Evolutionary conservation across 306 rosid species (phyloP).

Genomic region (Fagus crenata): DNA sequence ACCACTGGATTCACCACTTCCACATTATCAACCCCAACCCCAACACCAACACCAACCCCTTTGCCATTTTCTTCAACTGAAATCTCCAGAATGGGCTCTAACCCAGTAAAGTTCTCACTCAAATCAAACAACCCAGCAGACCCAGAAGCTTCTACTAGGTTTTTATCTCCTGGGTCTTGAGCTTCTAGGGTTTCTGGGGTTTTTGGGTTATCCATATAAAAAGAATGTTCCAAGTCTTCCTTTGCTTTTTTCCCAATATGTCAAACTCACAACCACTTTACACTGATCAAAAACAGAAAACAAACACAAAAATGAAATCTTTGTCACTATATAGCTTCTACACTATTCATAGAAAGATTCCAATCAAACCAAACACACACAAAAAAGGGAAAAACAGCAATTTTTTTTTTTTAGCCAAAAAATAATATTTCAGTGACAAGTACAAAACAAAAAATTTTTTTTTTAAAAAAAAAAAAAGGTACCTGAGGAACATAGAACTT

Average conservation of each 20-base stretch:
- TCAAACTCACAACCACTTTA: conserved; percentile 19
- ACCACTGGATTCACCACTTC: conserved; percentile 14
- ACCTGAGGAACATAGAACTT: conserved; percentile 6
- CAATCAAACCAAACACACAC: background rate
- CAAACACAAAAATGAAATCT: background rate
- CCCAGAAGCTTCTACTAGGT: conserved; percentile 33
- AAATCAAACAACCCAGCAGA: conserved; percentile 34
- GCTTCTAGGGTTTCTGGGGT: conserved; percentile 51
- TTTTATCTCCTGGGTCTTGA: conserved; percentile 32
- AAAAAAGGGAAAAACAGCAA: background rate
- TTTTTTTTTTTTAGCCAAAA: background rate
- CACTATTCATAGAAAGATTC: background rate
- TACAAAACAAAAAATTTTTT: background rate
- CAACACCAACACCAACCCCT: conserved; percentile 15
- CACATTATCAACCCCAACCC: conserved; percentile 23
- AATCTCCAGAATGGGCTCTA: conserved; percentile 19
- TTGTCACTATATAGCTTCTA: background rate
- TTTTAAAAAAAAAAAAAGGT: background rate
- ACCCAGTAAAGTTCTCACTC: conserved; percentile 23
- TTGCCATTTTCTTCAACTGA: conserved; percentile 20
- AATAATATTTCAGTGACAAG: background rate
- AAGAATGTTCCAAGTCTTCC: conserved; percentile 4
- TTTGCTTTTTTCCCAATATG: background rate
- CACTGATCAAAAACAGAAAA: conserved; percentile 18
- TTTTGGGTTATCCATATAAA: conserved; percentile 42